Base-by-base conservation (phyloP, 805 yeast species). In the Torulaspora microellipsoides region DNA sequence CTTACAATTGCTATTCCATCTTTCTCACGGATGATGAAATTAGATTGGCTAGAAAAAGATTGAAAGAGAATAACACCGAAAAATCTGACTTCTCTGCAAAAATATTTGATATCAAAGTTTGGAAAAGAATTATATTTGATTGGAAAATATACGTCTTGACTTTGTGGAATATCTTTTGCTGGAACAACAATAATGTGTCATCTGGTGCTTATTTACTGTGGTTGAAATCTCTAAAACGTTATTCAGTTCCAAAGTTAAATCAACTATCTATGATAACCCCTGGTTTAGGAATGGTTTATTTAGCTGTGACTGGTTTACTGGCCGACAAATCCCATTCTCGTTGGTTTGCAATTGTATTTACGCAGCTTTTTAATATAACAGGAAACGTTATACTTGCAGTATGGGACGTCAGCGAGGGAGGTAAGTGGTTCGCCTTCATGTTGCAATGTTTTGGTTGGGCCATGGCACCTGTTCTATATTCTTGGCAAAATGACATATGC, bases 401-500 rank as follows among this genome's bases (percentile, higher is more conserved):
- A 8, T 79, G 84, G 83, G 37, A 72, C 37, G 76, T 79, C 8
- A 69, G 75, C 2, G 76, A 75, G 50, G 52, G 69, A 8, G 79
- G 78, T 4, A 78, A 76, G 53, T 77, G 82, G 81, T 78, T 76
- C 62, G 84, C 80, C 1, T 79, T 70, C 62, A 69, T 76, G 53
- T 58, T 77, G 32, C 79, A 74, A 47, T 78, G 76, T 57, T 70
- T 73, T 44, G 81, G 80, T 7, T 73, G 80, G 76, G 78, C 82
- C 9, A 74, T 73, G 72, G 81, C 83, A 1, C 78, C 83, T 0
- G 78, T 75, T 0, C 58, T 77, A 12, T 79, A 78, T 55, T 70
- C 78, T 13, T 78, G 82, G 81, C 73, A 72, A 41, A 76, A 76
- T 49, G 81, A 76, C 58, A 77, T 78, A 31, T 73, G 78, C 43